Base-by-base conservation (phyloP, 192 early-diverging fungal genomes). In the Rhizophagus sp. region DNA sequence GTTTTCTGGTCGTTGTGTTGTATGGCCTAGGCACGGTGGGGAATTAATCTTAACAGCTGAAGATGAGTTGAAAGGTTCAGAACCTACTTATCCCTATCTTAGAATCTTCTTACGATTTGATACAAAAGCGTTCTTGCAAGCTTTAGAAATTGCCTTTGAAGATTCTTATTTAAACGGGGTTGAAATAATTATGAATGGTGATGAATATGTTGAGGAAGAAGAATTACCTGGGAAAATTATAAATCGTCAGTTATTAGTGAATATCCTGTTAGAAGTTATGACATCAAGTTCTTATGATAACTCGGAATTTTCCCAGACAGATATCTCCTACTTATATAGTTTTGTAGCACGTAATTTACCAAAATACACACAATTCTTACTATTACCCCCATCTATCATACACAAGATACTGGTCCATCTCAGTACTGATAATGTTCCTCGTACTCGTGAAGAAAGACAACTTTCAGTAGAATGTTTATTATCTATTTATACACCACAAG, bases 21-120 rank as follows among this genome's bases (percentile, higher is more conserved):
- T 88, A 52, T 91, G 90, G 90, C 90, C 90, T 12, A 84, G 83
- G 24, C 62, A 83, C 4, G 88, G 88, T 30, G 90, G 88, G 6
- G 82, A 87, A 30, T 81, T 91, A 33, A 83, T 91, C 22, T 62
- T 91, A 68, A 91, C 90, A 8, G 87, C 86, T 1, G 83, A 86
- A 71, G 87, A 89, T 41, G 83, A 89, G 36, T 72, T 70, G 9
- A 86, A 88, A 65, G 86, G 81, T 2, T 75, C 87, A 4, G 90
- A 91, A 78, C 90, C 90, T 30, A 91, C 90, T 3, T 91, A 91
- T 72, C 90, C 90, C 34, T 91, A 91, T 71, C 80, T 91, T 71
- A 50, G 88, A 44, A 50, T 91, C 7, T 82, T 91, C 3, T 73
- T 91, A 49, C 50, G 83, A 50, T 87, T 88, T 72, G 86, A 89